Evolutionary conservation across 768 basidiomycete genomes (phyloP).

Genomic region (Xerocomus spinulosus): DNA sequence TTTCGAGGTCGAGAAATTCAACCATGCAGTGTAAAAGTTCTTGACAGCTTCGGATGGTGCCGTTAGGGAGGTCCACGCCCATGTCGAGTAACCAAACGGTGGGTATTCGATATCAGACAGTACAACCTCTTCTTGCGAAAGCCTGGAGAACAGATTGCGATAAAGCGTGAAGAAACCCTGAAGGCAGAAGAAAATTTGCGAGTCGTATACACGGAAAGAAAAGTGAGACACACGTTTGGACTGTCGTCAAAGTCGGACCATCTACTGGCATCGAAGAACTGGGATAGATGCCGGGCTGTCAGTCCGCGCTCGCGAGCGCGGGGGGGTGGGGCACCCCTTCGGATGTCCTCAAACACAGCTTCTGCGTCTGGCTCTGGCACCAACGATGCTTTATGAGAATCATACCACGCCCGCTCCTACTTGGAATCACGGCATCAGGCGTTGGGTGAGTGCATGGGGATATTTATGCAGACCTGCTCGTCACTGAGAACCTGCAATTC

Average conservation of each 20-base stretch:
- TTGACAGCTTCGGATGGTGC: constrained; percentile 49
- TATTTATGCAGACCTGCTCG: constrained; percentile 66
- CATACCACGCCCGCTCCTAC: constrained; percentile 98
- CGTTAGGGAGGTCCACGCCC: constrained; percentile 59
- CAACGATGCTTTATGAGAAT: constrained; percentile 81
- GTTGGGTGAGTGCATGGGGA: constrained; percentile 1
- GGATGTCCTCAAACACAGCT: constrained; percentile 80
- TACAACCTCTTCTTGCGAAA: constrained; percentile 70
- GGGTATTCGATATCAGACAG: constrained; percentile 57
- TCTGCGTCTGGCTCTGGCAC: constrained; percentile 80
- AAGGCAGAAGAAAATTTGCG: not conserved
- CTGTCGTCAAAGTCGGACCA: constrained; percentile 66
- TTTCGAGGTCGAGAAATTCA: constrained; percentile 81
- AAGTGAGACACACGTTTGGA: constrained; percentile 44
- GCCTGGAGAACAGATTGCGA: constrained; percentile 76
- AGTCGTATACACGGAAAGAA: too few relatives aligned
- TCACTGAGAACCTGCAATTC: constrained; percentile 76
- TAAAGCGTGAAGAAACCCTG: constrained; percentile 92
- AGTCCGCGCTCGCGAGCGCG: constrained; percentile 66
- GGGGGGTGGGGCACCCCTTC: constrained; percentile 56
- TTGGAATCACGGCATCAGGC: constrained; percentile 28
- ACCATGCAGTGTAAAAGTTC: constrained; percentile 82
- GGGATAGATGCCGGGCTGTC: constrained; percentile 72
- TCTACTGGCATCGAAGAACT: constrained; percentile 73
- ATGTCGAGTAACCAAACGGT: constrained; percentile 74